A percentile compares a stretch with the other conserved stretches of the same genome.
Evolutionary conservation across 345 rosid species (phyloP).

Genomic region (Eucalyptus shirleyi): DNA sequence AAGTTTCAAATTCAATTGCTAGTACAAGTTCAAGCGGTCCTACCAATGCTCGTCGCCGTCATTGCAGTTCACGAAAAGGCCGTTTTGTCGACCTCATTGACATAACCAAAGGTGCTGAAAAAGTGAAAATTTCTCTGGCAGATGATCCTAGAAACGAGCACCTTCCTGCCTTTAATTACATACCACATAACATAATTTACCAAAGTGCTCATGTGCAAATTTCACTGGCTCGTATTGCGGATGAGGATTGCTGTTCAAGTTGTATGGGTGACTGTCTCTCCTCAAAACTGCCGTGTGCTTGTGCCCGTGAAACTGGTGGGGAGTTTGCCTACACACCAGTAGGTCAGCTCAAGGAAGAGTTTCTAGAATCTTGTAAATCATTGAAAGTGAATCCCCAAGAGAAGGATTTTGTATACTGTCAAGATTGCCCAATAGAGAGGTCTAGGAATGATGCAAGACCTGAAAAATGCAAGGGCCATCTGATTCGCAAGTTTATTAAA

Average conservation of each 20-base stretch:
- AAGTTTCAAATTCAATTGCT: conserved; percentile 5
- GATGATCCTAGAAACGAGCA: conserved; percentile 31
- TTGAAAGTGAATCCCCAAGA: conserved; percentile 20
- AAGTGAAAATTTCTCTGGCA: conserved; percentile 45
- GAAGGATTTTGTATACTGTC: conserved; percentile 37
- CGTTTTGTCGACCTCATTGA: conserved; percentile 3
- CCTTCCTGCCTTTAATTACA: conserved; percentile 55
- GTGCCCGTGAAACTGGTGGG: conserved; percentile 79
- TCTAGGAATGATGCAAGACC: conserved; percentile 17
- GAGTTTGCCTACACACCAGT: conserved; percentile 65
- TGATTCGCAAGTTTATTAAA: conserved; percentile 71
- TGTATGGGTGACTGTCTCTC: conserved; percentile 76
- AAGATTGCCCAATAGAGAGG: conserved; percentile 68
- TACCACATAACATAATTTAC: conserved; percentile 43
- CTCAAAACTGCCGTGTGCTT: conserved; percentile 42
- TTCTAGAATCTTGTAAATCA: conserved; percentile 33
- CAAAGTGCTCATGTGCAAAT: conserved; percentile 53
- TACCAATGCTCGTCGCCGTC: neutral
- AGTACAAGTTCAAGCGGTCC: neutral
- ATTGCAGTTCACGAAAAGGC: conserved; percentile 5
- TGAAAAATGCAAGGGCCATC: conserved; percentile 75
- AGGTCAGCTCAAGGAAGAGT: conserved; percentile 46
- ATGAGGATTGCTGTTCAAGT: conserved; percentile 56
- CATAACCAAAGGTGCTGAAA: conserved; percentile 50
- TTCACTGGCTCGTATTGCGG: conserved; percentile 63